Evolutionary conservation across 2,329 filamentous ascomycete genomes (phyloP).

Genomic region (Sarocladiaceae sp.): DNA sequence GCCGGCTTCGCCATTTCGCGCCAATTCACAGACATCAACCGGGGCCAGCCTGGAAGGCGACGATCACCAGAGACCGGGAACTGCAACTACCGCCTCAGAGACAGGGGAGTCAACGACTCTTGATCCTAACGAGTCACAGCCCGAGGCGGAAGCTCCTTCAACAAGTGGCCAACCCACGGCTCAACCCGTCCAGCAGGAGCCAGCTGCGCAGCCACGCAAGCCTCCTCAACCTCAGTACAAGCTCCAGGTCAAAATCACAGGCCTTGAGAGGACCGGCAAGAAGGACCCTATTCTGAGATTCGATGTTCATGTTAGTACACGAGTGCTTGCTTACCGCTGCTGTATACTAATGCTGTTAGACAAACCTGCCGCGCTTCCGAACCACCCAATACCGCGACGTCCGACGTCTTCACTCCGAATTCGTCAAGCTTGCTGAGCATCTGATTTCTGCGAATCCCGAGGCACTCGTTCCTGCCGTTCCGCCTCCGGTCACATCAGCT

Average conservation of each 20-base stretch:
- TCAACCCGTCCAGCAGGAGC: conserved; percentile 23
- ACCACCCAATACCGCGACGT: conserved; percentile 98
- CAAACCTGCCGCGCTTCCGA: conserved; percentile 95
- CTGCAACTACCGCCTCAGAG: conserved; percentile 38
- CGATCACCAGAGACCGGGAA: conserved; percentile 38
- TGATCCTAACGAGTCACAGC: conserved; percentile 14
- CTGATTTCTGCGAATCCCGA: conserved; percentile 97
- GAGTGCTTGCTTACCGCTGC: conserved; percentile 10
- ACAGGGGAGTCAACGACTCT: conserved; percentile 26
- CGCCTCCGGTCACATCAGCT: conserved; percentile 87
- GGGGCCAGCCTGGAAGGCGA: conserved; percentile 32
- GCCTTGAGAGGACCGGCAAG: conserved; percentile 83
- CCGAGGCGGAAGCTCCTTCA: conserved; percentile 16
- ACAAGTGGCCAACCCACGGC: conserved; percentile 10
- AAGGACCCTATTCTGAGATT: conserved; percentile 94
- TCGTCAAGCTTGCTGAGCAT: conserved; percentile 92
- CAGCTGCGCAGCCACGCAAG: conserved; percentile 43
- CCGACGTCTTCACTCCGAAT: conserved; percentile 89
- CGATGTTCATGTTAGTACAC: conserved; percentile 73
- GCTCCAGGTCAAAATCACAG: conserved; percentile 91
- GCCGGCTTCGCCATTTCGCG: conserved; percentile 37
- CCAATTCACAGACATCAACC: conserved; percentile 36
- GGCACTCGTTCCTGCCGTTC: conserved; percentile 86
- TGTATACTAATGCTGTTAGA: conserved; percentile 45
- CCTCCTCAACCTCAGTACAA: conserved; percentile 65